phyloP scores from a whole-genome alignment of 148 eudicot species.

The Vaccinium myrtillus region DNA sequence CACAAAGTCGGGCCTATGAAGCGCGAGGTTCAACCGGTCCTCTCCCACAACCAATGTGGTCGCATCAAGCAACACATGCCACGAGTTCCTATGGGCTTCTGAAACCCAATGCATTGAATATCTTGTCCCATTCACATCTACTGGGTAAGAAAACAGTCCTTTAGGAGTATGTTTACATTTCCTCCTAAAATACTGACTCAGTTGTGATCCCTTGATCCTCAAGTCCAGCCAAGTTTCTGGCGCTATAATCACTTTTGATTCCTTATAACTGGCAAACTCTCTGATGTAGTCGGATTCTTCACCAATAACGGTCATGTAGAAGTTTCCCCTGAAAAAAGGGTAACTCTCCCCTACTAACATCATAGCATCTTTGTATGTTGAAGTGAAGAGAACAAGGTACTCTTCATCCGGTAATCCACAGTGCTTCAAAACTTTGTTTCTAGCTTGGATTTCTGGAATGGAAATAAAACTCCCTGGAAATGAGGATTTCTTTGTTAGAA shows the following conservation, averaged over 20 bases:
- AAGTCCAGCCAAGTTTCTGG: slow-evolving; percentile 43
- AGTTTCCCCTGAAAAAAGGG: slow-evolving; percentile 39
- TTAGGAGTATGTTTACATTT: slow-evolving; percentile 36
- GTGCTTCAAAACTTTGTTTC: slow-evolving; percentile 36
- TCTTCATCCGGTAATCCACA: slow-evolving; percentile 38
- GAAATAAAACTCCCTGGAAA: slow-evolving; percentile 40
- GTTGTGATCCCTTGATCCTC: slow-evolving; percentile 42
- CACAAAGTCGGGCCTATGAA: slow-evolving; percentile 40
- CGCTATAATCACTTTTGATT: slow-evolving; percentile 33
- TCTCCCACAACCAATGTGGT: slow-evolving; percentile 30
- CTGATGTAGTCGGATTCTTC: slow-evolving; percentile 32
- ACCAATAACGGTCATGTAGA: slow-evolving; percentile 32
- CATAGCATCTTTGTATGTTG: slow-evolving; percentile 38
- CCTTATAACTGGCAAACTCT: slow-evolving; percentile 37
- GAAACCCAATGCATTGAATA: slow-evolving; percentile 47
- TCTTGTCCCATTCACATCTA: slow-evolving; percentile 29
- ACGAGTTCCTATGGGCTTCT: slow-evolving; percentile 38
- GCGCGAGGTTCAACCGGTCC: slow-evolving; percentile 34
- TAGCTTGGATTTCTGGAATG: slow-evolving; percentile 41
- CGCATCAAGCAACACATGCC: slow-evolving; percentile 41
- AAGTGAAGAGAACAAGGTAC: slow-evolving; percentile 38
- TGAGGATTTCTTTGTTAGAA: slow-evolving; percentile 33
- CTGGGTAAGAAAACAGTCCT: slow-evolving; percentile 41
- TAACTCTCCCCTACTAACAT: slow-evolving; percentile 46
- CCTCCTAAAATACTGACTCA: slow-evolving; percentile 35